Conservation (phyloP, 257 asterid species). For the Marsdenia floribunda region DNA sequence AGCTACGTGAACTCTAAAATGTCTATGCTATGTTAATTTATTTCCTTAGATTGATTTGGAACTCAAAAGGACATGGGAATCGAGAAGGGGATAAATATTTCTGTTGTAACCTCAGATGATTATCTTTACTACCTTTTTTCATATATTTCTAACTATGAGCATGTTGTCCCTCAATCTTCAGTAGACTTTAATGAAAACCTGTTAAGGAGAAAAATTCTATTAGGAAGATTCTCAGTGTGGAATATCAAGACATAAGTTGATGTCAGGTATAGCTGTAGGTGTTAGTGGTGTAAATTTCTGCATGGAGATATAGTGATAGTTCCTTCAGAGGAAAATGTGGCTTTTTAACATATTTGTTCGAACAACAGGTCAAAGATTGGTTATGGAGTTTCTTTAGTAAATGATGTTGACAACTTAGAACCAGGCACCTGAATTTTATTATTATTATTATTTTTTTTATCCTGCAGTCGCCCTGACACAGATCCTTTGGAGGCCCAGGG, state of each 20-base stretch:
- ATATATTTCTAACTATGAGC: neutral
- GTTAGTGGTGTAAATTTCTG: neutral
- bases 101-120: neutral
- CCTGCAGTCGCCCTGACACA: slow-evolving; percentile 86
- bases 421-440: neutral
- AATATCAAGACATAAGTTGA: neutral
- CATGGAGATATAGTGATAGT: neutral
- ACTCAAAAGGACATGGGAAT: neutral
- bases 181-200: neutral
- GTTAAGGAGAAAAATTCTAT: neutral
- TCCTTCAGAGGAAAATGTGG: neutral
- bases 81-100: neutral
- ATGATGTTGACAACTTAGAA: neutral
- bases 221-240: neutral
- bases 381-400: neutral
- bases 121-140: neutral
- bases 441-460: slow-evolving; percentile 19
- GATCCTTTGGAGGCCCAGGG: slow-evolving; percentile 94
- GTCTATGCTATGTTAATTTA: neutral
- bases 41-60: neutral
- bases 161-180: neutral
- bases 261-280: neutral
- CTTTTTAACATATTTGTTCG: slow-evolving; percentile 9
- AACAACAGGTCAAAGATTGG: neutral
- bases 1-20: neutral